Percentiles rank a stretch among this genome's conserved stretches.
Conservation (phyloP, 805 yeast genomes). For the Wickerhamiella allomyrinae region DNA sequence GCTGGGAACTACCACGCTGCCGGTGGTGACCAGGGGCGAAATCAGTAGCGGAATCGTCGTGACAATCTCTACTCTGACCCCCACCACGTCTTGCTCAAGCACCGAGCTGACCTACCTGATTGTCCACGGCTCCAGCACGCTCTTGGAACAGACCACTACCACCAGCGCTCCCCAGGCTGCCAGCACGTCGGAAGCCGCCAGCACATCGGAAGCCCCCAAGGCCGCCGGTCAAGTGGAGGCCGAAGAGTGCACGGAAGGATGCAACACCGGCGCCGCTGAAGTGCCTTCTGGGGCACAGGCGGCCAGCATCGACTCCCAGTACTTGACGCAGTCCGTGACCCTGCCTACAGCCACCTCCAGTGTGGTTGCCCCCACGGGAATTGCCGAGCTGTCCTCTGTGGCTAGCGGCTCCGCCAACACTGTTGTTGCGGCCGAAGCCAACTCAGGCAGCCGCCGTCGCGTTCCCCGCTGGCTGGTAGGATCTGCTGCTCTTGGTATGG, state of each 20-base stretch:
- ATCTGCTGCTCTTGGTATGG: background rate
- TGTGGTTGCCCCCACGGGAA: background rate
- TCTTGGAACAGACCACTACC: constrained; percentile 5
- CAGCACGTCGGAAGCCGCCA: background rate
- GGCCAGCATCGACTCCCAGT: constrained; percentile 9
- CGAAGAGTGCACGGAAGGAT: background rate
- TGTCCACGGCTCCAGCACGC: constrained; percentile 9
- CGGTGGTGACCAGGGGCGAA: background rate
- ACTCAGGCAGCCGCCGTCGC: background rate
- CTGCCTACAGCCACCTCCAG: background rate
- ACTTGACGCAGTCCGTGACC: background rate
- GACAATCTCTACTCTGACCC: constrained; percentile 10
- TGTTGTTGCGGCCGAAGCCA: background rate
- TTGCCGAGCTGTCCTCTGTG: background rate
- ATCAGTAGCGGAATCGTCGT: constrained; percentile 6
- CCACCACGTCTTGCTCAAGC: constrained; percentile 11
- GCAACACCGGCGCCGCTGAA: background rate
- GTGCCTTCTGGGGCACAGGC: constrained; percentile 4
- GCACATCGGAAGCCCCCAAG: background rate
- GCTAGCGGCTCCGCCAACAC: background rate
- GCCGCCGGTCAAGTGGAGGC: background rate
- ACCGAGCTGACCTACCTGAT: constrained; percentile 9
- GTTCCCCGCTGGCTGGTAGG: background rate
- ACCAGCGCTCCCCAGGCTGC: background rate
- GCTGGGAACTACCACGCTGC: background rate